Base-by-base conservation (phyloP, 1,139 yeast species). In the Candida neerlandica region DNA sequence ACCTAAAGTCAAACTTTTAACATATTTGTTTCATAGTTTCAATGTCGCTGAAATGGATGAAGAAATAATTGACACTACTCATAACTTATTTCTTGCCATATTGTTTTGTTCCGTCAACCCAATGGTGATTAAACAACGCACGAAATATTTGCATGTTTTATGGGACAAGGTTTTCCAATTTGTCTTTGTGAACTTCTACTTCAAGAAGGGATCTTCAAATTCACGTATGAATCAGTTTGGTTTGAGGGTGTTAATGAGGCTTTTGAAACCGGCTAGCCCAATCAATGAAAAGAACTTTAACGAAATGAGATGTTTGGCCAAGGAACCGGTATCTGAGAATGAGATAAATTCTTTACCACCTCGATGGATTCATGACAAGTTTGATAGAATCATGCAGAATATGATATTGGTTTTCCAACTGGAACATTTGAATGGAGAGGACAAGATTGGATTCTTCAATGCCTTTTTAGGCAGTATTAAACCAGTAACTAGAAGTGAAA, bases 111-210 rank as follows among this genome's bases (percentile, higher is more conserved):
- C 73, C 44, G 53, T 71, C 29, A 68, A 67, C 50, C 65, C 65
- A 7, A 51, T 56, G 14, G 54, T 56, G 1, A 55, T 57, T 16
- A 62, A 60, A 44, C 55, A 55, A n/a, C 55, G 60, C 4, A 45
- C 56, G 32, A 68, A 67, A 45, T 63, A 66, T 49, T 54, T 71
- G 34, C 67, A 67, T 43, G 54, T 71, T 5, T 67, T 70, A 41
- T 75, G 80, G 80, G 78, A 73, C 48, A 67, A 62, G 44, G 58
- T 75, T 2, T 54, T 75, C 18, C 70, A 64, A 43, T 73, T 74
- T 0, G 60, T 70, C 0, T 54, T 75, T 33, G 41, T 59, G 14
- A 63, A 58, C 40, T 69, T 75, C 52, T 73, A 73, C 45, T 73
- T 75, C 58, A 65, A 61, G 40, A 64, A 64, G 44, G 63, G 57